Percentiles rank a stretch among this genome's conserved stretches.
phyloP scores from a whole-genome alignment of 1,139 yeast species.

The Saccharomyces hybrid region DNA sequence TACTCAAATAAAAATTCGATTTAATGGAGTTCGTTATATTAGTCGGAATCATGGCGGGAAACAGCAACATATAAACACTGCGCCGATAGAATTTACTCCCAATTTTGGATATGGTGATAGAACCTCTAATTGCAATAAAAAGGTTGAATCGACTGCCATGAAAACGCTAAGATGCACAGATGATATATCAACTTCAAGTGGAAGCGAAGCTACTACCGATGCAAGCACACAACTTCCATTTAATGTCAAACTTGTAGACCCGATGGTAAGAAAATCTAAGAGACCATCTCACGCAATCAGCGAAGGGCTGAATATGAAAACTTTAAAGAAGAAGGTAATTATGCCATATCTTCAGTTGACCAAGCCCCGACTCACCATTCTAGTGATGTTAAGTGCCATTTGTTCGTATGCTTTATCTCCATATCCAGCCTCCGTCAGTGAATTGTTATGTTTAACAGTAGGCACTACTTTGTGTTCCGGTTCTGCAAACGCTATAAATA shows the following conservation, averaged over 20 bases:
- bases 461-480: constrained; percentile 91
- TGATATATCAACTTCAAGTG: constrained; percentile 21
- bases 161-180: constrained; percentile 34
- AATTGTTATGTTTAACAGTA: constrained; percentile 61
- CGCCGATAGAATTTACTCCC: constrained; percentile 36
- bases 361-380: constrained; percentile 79
- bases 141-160: constrained; percentile 15
- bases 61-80: constrained; percentile 24
- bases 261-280: constrained; percentile 12
- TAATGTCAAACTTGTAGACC: constrained; percentile 40
- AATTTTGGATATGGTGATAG: constrained; percentile 14
- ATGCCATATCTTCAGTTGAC: constrained; percentile 71
- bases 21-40: not conserved
- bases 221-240: constrained; percentile 46
- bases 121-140: constrained; percentile 12
- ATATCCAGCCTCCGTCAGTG: constrained; percentile 57
- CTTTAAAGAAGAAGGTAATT: constrained; percentile 33
- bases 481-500: constrained; percentile 92
- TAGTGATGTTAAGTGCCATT: constrained; percentile 85
- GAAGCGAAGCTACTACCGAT: not conserved
- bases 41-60: not conserved
- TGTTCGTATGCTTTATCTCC: constrained; percentile 94
- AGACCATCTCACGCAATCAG: constrained; percentile 7
- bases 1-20: not conserved
- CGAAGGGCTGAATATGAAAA: constrained; percentile 8